Evolutionary conservation across 768 basidiomycete species (phyloP).

Genomic region (Coprinopsis strossmayeri): DNA sequence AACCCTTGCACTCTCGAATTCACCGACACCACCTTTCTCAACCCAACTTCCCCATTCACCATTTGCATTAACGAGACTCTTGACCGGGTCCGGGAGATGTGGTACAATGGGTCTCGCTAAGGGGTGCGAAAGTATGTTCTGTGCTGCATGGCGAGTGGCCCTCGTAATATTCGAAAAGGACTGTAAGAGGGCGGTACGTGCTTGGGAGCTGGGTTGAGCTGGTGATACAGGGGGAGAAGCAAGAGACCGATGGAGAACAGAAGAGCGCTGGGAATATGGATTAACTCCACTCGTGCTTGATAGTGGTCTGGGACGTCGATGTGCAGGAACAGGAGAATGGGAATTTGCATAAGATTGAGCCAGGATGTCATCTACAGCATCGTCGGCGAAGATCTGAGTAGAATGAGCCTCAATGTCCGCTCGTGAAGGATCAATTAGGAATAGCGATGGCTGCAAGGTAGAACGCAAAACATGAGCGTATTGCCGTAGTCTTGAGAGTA

Average conservation of each 20-base stretch:
- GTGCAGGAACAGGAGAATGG: constrained; percentile 78
- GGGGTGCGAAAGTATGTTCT: constrained; percentile 92
- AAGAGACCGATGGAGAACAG: constrained; percentile 76
- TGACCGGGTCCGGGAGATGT: constrained; percentile 91
- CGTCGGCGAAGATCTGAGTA: constrained; percentile 74
- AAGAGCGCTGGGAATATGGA: constrained; percentile 61
- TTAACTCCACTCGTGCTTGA: constrained; percentile 30
- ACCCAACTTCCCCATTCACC: constrained; percentile 96
- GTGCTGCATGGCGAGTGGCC: constrained; percentile 87
- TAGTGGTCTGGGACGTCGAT: constrained; percentile 67
- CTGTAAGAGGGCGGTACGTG: constrained; percentile 79
- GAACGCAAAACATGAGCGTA: constrained; percentile 84
- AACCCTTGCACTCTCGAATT: constrained; percentile 93
- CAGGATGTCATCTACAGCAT: constrained; percentile 83
- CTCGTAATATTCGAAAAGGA: constrained; percentile 93
- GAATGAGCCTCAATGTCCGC: constrained; percentile 92
- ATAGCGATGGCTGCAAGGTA: constrained; percentile 77
- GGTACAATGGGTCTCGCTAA: constrained; percentile 94
- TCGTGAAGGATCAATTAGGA: constrained; percentile 87
- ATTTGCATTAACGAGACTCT: constrained; percentile 80
- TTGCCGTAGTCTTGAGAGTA: constrained; percentile 66
- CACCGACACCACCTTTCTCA: constrained; percentile 87
- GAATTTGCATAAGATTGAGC: constrained; percentile 70
- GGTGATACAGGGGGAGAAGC: constrained; percentile 39
- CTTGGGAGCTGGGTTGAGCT: constrained; percentile 46